phyloP scores from a whole-genome alignment of 2,329 filamentous ascomycete species.

The Tothia fuscella region DNA sequence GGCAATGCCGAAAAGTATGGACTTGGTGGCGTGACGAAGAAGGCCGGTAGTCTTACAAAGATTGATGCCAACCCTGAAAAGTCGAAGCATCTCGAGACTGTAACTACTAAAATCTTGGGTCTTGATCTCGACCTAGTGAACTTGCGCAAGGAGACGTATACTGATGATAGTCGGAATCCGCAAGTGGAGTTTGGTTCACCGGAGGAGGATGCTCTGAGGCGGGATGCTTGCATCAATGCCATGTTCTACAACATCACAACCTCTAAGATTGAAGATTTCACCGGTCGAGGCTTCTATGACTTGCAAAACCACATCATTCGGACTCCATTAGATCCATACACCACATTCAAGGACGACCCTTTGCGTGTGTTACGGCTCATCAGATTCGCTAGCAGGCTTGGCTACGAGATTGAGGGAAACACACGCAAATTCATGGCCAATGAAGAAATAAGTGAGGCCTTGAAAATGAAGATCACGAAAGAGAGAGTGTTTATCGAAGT shows the following conservation, averaged over 20 bases:
- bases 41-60: constrained; percentile 69
- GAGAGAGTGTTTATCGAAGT: constrained; percentile 80
- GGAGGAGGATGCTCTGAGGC: constrained; percentile 74
- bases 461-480: constrained; percentile 82
- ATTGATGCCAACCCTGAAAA: constrained; percentile 90
- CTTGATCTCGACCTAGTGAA: constrained; percentile 93
- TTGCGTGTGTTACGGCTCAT: constrained; percentile 76
- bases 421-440: constrained; percentile 67
- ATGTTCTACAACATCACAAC: constrained; percentile 91
- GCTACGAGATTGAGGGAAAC: constrained; percentile 62
- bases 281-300: constrained; percentile 59
- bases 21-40: constrained; percentile 36
- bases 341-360: constrained; percentile 92
- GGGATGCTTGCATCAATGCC: constrained; percentile 90
- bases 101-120: constrained; percentile 72
- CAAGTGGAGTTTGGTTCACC: constrained; percentile 89
- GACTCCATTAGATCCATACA: constrained; percentile 75
- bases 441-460: constrained; percentile 60
- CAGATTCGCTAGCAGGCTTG: constrained; percentile 75
- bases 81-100: constrained; percentile 90
- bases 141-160: constrained; percentile 80
- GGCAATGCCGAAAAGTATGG: constrained; percentile 51
- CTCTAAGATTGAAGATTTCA: constrained; percentile 71
- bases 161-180: constrained; percentile 79
- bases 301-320: constrained; percentile 61